These are phyloP conservation scores for Pyricularia grisea DNA, from an alignment of 2,329 filamentous ascomycete genomes.

Conservation along the genomic window DNA sequence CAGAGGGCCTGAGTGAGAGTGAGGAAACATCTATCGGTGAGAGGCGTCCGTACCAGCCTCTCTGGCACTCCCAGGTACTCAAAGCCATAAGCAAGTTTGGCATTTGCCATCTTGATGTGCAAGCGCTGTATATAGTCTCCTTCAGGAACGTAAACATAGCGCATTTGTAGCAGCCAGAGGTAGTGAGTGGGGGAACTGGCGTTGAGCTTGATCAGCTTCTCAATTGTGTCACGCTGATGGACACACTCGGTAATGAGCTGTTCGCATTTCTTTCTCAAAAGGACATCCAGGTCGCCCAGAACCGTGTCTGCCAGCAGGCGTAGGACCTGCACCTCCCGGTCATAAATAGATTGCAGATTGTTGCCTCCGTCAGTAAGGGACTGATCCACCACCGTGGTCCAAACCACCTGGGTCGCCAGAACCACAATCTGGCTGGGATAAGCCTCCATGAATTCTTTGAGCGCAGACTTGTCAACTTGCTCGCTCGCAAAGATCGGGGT, in stretches of 20 bases:
- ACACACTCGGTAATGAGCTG: constrained; percentile 98
- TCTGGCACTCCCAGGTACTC: constrained; percentile 97
- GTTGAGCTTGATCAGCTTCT: constrained; percentile 68
- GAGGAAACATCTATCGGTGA: constrained; percentile 97
- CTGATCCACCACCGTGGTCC: constrained; percentile 80
- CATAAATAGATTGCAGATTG: constrained; percentile 61
- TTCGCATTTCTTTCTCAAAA: constrained; percentile 92
- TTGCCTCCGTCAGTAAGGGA: constrained; percentile 63
- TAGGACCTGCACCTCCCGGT: constrained; percentile 76
- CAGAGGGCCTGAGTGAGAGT: constrained; percentile 94
- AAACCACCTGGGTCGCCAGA: constrained; percentile 84
- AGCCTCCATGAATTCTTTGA: constrained; percentile 70
- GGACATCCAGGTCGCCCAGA: constrained; percentile 75
- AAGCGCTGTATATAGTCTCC: constrained; percentile 77
- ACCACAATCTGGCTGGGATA: constrained; percentile 96
- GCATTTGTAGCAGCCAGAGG: constrained; percentile 93
- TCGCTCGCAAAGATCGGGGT: constrained; percentile 65
- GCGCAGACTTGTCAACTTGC: constrained; percentile 57
- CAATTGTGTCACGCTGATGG: constrained; percentile 88
- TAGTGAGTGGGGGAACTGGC: constrained; percentile 73
- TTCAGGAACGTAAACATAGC: constrained; percentile 78
- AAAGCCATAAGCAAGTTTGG: constrained; percentile 89
- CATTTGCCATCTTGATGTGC: constrained; percentile 93
- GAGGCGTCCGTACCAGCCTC: constrained; percentile 87
- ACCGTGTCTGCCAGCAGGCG: constrained; percentile 82